Evolutionary conservation across 805 yeast genomes (phyloP).

Genomic region (Peterozyma xylosa): DNA sequence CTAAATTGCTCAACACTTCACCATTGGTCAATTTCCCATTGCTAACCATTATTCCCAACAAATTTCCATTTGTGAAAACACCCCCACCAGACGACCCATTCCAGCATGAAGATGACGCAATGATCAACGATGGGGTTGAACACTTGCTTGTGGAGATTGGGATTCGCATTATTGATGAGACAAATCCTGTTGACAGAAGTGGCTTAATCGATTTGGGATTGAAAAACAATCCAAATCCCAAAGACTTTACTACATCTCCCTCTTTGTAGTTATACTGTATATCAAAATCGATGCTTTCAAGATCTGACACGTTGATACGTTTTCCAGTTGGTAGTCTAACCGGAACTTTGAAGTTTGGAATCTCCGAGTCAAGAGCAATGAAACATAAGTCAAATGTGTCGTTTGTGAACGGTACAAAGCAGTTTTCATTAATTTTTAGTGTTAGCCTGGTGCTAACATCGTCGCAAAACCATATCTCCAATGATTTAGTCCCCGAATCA

Average conservation of each 20-base stretch:
- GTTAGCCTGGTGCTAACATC: no score
- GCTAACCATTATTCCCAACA: conserved; percentile 35
- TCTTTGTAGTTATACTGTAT: no score
- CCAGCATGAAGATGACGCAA: conserved; percentile 39
- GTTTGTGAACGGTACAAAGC: no score
- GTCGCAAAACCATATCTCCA: no score
- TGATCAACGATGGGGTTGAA: conserved; percentile 15
- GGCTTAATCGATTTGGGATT: conserved; percentile 17
- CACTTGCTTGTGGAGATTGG: conserved; percentile 5
- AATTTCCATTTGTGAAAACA: conserved; percentile 19
- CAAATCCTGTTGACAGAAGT: conserved; percentile 24
- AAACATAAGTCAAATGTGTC: no score
- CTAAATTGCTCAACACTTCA: conserved; percentile 12
- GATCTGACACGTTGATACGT: no score
- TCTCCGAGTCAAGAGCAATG: no score
- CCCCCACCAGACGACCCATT: conserved; percentile 47
- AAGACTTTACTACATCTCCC: conserved; percentile 12
- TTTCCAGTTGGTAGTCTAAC: no score
- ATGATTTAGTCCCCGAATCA: no score
- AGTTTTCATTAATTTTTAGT: no score
- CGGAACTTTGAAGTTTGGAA: no score
- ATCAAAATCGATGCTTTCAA: no score
- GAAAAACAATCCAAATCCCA: conserved; percentile 34
- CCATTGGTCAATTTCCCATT: conserved; percentile 23
- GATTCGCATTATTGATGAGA: conserved; percentile 16